These are phyloP conservation scores for Saturnispora galanensis DNA, from an alignment of 805 yeast species.

Conservation along the genomic window DNA sequence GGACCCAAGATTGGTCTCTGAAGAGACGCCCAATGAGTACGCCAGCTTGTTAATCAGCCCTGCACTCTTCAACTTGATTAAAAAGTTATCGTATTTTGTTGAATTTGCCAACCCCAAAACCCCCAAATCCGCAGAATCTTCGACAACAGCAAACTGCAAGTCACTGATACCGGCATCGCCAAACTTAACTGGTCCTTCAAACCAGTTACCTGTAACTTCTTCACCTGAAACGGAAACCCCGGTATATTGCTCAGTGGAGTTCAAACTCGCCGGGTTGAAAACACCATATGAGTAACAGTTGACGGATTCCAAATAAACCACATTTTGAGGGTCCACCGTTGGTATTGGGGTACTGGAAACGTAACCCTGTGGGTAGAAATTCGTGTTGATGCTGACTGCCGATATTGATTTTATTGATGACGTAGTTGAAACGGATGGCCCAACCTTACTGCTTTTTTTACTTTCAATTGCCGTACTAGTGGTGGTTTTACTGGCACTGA, in stretches of 20 bases:
- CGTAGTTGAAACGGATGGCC: no score
- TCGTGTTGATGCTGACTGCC: no score
- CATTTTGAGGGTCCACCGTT: no score
- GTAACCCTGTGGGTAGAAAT: no score
- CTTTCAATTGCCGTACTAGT: no score
- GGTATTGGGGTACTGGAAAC: no score
- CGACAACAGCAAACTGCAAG: conserved; percentile 62
- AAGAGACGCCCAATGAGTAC: conserved; percentile 36
- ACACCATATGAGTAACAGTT: no score
- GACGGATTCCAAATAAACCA: no score
- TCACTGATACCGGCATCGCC: conserved; percentile 36
- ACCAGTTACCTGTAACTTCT: conserved; percentile 38
- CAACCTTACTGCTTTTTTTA: no score
- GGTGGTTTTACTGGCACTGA: no score
- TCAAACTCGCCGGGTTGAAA: no score
- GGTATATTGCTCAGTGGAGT: conserved; percentile 22
- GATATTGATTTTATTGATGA: no score
- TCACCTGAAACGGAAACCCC: conserved; percentile 35
- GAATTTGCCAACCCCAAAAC: conserved; percentile 48
- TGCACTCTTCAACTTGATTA: conserved; percentile 41
- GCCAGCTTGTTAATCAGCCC: conserved; percentile 44
- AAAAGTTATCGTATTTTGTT: conserved; percentile 47
- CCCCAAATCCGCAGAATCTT: conserved; percentile 44
- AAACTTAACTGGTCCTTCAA: conserved; percentile 44
- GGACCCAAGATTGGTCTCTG: conserved; percentile 25